These are phyloP conservation scores for Westerdykella ornata DNA, from an alignment of 2,329 filamentous ascomycete species.

Conservation along the genomic window DNA sequence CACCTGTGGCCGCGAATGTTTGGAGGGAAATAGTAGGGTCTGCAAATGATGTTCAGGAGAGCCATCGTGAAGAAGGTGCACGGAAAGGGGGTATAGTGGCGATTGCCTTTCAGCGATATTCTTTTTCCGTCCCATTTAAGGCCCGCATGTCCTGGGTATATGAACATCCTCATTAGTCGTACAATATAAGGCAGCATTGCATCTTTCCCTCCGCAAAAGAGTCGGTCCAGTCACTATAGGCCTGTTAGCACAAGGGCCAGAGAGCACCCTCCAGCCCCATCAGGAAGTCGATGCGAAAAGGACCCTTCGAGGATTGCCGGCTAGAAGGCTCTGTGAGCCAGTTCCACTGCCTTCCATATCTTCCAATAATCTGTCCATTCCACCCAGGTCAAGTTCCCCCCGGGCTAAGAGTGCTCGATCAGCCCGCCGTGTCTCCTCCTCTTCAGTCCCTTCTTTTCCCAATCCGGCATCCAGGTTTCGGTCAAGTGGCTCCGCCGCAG, in stretches of 20 bases:
- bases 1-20: constrained; percentile 44
- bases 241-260: neutral
- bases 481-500: constrained; percentile 25
- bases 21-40: no score
- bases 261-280: neutral
- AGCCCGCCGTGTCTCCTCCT: constrained; percentile 22
- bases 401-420: constrained; percentile 42
- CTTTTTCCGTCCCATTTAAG: neutral
- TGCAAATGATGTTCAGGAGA: no score
- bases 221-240: neutral
- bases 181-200: neutral
- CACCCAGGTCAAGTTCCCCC: constrained; percentile 44
- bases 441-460: constrained; percentile 24
- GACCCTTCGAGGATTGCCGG: constrained; percentile 31
- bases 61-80: no score
- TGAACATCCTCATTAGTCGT: neutral
- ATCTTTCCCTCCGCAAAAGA: neutral
- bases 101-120: no score
- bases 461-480: constrained; percentile 25
- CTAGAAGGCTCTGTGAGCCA: constrained; percentile 18
- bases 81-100: no score
- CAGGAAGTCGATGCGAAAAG: constrained; percentile 30
- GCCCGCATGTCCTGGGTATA: neutral
- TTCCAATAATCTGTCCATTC: constrained; percentile 43
- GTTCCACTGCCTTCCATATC: constrained; percentile 25